Percentiles rank a stretch among this genome's conserved stretches.
phyloP scores from a whole-genome alignment of 1,284 basidiomycete species.

The Cryptococcus sp. region DNA sequence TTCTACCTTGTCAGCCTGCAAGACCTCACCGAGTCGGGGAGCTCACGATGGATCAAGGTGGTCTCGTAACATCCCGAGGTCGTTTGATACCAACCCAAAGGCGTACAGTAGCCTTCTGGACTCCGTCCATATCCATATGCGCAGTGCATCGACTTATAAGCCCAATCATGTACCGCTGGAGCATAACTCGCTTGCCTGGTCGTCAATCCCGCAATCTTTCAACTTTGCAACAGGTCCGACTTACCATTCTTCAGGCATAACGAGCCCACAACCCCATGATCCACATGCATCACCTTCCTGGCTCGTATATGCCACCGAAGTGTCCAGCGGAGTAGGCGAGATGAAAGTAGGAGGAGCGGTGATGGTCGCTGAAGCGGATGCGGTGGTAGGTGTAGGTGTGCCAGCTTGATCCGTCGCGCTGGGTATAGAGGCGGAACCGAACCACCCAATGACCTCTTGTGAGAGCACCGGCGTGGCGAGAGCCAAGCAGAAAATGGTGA shows the following conservation, averaged over 20 bases:
- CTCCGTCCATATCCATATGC: constrained; percentile 17
- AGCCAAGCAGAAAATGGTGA: constrained; percentile 1
- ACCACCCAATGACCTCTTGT: constrained; percentile 4
- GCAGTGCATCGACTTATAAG: constrained; percentile 20
- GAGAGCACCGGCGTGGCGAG: background rate
- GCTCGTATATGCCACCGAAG: constrained; percentile 7
- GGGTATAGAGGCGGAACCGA: background rate
- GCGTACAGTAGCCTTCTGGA: constrained; percentile 11
- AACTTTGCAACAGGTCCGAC: too few species aligned
- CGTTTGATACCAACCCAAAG: constrained; percentile 16
- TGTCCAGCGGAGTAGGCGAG: constrained; percentile 11
- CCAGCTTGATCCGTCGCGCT: background rate
- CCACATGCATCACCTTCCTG: constrained; percentile 18
- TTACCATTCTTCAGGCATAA: constrained; percentile 7
- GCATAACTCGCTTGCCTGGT: constrained; percentile 17
- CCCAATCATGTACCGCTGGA: constrained; percentile 18
- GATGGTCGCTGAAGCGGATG: constrained; percentile 6
- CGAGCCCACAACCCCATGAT: constrained; percentile 19
- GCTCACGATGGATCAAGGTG: constrained; percentile 21
- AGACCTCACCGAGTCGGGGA: background rate
- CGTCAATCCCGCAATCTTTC: background rate
- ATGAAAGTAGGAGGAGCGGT: constrained; percentile 8
- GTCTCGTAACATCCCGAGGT: constrained; percentile 25
- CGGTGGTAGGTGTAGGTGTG: background rate
- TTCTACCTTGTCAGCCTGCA: constrained; percentile 4